A percentile compares a stretch with the other conserved stretches of the same genome.
phyloP scores from a whole-genome alignment of 2,329 filamentous ascomycete species.

The Colletotrichum scovillei region DNA sequence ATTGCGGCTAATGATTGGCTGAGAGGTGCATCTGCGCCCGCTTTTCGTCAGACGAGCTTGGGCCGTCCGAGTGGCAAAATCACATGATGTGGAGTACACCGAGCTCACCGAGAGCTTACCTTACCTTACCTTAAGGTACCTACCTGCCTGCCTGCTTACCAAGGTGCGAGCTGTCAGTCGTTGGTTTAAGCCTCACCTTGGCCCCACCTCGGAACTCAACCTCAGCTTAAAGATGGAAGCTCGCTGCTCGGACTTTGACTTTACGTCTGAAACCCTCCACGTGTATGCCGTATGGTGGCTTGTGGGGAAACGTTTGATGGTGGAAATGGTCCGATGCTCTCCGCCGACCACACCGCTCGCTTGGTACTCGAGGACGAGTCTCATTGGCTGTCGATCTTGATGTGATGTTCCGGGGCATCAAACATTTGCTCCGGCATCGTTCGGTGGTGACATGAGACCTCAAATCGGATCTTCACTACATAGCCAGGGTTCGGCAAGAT shows the following conservation, averaged over 20 bases:
- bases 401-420: background rate
- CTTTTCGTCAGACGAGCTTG: slow-evolving; percentile 30
- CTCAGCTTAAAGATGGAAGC: background rate
- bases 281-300: background rate
- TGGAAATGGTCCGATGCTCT: too few species aligned
- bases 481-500: background rate
- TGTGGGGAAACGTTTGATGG: background rate
- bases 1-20: slow-evolving; percentile 6
- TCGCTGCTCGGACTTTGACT: slow-evolving; percentile 5
- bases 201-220: slow-evolving; percentile 25
- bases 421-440: background rate
- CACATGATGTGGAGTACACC: slow-evolving; percentile 35
- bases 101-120: slow-evolving; percentile 17
- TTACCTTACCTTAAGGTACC: too few species aligned
- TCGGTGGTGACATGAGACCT: background rate
- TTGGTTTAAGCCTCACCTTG: slow-evolving; percentile 24
- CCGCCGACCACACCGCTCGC: background rate
- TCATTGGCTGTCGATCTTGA: too few species aligned
- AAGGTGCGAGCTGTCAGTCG: slow-evolving; percentile 10
- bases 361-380: background rate
- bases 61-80: slow-evolving; percentile 17
- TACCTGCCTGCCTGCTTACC: too few species aligned
- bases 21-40: background rate
- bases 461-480: too few species aligned
- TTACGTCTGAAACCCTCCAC: slow-evolving; percentile 7